Percentiles rank a stretch among this genome's conserved stretches.
Evolutionary conservation across 2,329 filamentous ascomycete genomes (phyloP).

Genomic region (Cladophialophora immunda): DNA sequence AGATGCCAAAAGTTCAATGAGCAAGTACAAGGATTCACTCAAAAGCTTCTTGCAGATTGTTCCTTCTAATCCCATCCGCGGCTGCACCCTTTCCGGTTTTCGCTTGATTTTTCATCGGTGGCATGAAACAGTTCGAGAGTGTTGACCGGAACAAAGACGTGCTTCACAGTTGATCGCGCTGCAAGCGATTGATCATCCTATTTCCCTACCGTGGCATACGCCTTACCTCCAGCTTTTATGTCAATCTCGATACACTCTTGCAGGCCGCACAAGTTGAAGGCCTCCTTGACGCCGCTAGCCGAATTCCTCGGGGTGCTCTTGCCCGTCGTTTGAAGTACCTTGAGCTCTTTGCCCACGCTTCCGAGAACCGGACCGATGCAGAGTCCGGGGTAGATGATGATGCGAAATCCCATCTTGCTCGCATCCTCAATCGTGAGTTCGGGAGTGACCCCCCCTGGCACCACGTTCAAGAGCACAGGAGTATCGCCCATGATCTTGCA

Average conservation of each 20-base stretch:
- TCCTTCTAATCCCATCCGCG: not conserved
- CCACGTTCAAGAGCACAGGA: slow-evolving; percentile 56
- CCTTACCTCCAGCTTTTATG: slow-evolving; percentile 48
- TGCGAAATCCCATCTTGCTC: slow-evolving; percentile 51
- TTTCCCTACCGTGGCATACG: slow-evolving; percentile 32
- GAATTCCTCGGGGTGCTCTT: slow-evolving; percentile 42
- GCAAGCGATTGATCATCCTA: not conserved
- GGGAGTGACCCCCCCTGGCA: slow-evolving; percentile 55
- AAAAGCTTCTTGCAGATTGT: not conserved
- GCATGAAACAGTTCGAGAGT: not conserved
- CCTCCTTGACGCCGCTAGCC: slow-evolving; percentile 47
- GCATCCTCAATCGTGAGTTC: slow-evolving; percentile 50
- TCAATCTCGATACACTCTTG: slow-evolving; percentile 53
- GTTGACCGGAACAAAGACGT: not conserved
- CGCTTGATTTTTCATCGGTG: not conserved
- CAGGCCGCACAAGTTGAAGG: slow-evolving; percentile 56
- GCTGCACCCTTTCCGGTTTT: not conserved
- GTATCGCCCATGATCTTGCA: slow-evolving; percentile 50
- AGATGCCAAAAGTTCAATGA: not conserved
- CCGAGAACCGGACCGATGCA: slow-evolving; percentile 49
- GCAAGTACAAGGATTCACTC: not conserved
- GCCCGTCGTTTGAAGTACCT: slow-evolving; percentile 50
- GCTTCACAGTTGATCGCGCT: not conserved
- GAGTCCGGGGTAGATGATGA: slow-evolving; percentile 55
- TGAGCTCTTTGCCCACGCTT: slow-evolving; percentile 49